phyloP scores from a whole-genome alignment of 176 grass and related monocot genomes.

The Musa schizocarpa region DNA sequence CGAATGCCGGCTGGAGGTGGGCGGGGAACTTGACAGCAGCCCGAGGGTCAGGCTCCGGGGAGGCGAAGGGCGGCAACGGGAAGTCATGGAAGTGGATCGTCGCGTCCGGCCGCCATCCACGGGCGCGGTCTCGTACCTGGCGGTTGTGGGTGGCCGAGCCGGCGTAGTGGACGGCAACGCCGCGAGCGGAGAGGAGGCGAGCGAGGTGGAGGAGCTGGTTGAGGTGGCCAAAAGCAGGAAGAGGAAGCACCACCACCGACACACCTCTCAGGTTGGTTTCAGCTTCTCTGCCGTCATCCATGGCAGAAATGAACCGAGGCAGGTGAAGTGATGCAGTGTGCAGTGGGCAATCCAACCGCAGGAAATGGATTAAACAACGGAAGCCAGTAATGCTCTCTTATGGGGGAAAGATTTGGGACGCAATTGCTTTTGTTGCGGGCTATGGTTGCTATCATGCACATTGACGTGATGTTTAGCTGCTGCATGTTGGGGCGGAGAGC shows the following conservation, averaged over 20 bases:
- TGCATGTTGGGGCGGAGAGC: not conserved
- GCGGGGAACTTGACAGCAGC: slow-evolving; percentile 3
- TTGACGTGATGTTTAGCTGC: not conserved
- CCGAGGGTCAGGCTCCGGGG: not conserved
- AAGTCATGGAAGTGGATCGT: not conserved
- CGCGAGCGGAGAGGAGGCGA: slow-evolving; percentile 14
- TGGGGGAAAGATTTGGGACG: too few relatives aligned
- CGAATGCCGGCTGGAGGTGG: slow-evolving; percentile 21
- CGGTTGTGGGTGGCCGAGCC: slow-evolving; percentile 13
- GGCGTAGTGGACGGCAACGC: slow-evolving; percentile 12
- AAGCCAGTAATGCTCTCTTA: too few relatives aligned
- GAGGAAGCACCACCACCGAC: not conserved
- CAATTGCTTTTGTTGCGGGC: too few relatives aligned
- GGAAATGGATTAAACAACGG: not conserved
- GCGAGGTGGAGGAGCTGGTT: slow-evolving; percentile 15
- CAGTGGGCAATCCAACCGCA: not conserved
- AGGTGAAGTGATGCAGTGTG: not conserved
- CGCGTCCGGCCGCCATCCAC: not conserved
- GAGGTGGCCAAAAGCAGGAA: slow-evolving; percentile 3
- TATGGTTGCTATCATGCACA: not conserved
- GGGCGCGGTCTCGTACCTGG: not conserved
- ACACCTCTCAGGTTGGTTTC: not conserved
- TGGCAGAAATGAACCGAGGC: not conserved
- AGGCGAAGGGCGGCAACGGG: not conserved
- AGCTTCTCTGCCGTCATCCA: not conserved